Evolutionary conservation across 2,329 filamentous ascomycete species (phyloP), one percentile per base, ranked within the genome.

Genomic region (Calonectria hongkongensis): DNA sequence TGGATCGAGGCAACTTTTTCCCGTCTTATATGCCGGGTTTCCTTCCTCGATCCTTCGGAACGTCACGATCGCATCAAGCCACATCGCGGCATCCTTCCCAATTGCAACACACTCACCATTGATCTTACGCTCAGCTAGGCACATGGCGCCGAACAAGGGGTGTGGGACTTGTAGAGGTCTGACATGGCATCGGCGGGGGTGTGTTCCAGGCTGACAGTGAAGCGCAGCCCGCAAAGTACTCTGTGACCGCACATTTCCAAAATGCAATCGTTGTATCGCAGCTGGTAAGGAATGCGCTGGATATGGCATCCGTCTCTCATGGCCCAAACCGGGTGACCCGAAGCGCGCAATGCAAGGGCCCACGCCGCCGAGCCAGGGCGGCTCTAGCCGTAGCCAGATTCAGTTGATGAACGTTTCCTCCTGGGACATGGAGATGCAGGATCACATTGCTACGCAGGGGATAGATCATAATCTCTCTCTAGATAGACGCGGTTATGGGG

Each of bases 101-200:
- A 36, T 12, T n/a, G 13, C 36, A 21, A 10, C 54, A 18, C n/a
- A 15, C 30, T 16, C 21, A 60, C 25, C 36, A 2, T 60, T 1
- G 12, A 60, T 41, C 36, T 60, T 33, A 41, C 33, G 13, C 13
- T 18, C 54, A 16, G 21, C n/a, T 13, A n/a, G 33, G 25, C 30
- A 25, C 54, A 25, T 47, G 0, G 78, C 78, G 76, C 27, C 48
- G 0, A 65, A 56, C 1, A 12, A 16, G 2, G 76, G 74, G 2
- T 78, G 76, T 47, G 65, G 71, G 13, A 78, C 74, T 1, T 78
- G 76, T 25, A 68, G 68, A 70, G 64, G 76, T 76, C 7, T 13
- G n/a, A 2, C 0, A 0, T 9, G 8, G 12, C 13, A 58, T 33
- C 13, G 5, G 4, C 18, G 54, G 54, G 54, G 54, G 25, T 27